Evolutionary conservation across 2,329 filamentous ascomycete species (phyloP), one percentile per base, ranked within the genome.

Genomic region (Raffaelea arxii): DNA sequence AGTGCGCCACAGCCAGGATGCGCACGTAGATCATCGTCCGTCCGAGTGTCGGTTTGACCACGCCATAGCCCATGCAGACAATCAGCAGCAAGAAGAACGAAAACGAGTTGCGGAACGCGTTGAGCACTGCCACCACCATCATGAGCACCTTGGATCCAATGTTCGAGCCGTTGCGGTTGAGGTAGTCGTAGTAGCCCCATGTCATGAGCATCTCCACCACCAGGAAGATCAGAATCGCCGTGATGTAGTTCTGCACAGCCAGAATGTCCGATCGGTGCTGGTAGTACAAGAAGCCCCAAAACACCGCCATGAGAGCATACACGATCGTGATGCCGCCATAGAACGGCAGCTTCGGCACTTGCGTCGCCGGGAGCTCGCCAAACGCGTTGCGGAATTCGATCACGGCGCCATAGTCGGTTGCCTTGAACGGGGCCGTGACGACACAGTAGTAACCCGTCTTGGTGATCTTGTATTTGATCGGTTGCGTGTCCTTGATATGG

Each of bases 11-110:
- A 16, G 92, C 92, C 18, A 98, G 78, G 69, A 85, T 86, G 49
- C 92, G 86, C 38, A 96, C 90, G 58, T 86, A 91, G 54, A 91
- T 80, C 92, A 98, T 98, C 12, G 89, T 90, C 58, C 84, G 86
- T 48, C 92, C 92, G 4, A 98, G 76, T 2, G 84, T 88, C 3
- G 84, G 86, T 68, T 97, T 97, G 54, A 98, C 94, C 22, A 98
- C 94, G 56, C 92, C 92, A 58, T 98, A 98, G 25, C 92, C 92
- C 92, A 98, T 98, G 65, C 92, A 98, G 25, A 98, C 92, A 55
- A 98, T 97, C 45, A 98, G 80, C 9, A 98, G 76, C 43, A 98
- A 72, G 72, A 98, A 98, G 72, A 98, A 98, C 0, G 91, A 96
- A 63, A 98, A 97, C 0, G 91, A 96, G 66, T 97, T 98, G 53